Conservation (phyloP, 2,329 filamentous ascomycete genomes). For the Xylaria sp. region DNA sequence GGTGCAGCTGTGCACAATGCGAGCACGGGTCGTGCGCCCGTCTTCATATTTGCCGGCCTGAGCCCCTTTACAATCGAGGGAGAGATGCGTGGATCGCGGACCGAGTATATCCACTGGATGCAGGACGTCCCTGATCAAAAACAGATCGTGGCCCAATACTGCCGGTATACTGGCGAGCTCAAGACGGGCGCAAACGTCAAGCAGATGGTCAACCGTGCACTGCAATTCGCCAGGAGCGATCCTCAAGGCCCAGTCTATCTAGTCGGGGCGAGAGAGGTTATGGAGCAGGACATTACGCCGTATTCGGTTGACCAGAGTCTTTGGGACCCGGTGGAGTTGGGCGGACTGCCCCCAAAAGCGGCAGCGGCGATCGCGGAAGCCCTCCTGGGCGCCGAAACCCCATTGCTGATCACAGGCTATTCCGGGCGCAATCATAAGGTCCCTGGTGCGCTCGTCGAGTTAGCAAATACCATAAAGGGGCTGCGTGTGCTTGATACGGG, state of each 20-base stretch:
- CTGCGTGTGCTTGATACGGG: constrained; percentile 79
- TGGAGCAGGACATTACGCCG: constrained; percentile 84
- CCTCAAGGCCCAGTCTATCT: constrained; percentile 86
- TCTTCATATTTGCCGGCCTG: constrained; percentile 81
- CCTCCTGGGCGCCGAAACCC: constrained; percentile 71
- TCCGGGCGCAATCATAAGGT: constrained; percentile 74
- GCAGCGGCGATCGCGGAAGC: constrained; percentile 70
- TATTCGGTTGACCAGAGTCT: constrained; percentile 74
- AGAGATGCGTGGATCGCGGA: constrained; percentile 79
- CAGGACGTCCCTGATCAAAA: constrained; percentile 87
- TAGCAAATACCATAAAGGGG: constrained; percentile 75
- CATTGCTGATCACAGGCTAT: constrained; percentile 78
- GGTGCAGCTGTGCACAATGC: constrained; percentile 84
- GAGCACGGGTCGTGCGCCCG: constrained; percentile 76
- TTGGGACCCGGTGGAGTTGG: constrained; percentile 77
- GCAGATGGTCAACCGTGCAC: constrained; percentile 86
- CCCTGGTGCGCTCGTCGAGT: constrained; percentile 70
- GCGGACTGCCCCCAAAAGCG: constrained; percentile 65
- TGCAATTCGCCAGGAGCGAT: constrained; percentile 82
- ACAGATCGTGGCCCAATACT: constrained; percentile 85
- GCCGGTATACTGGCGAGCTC: constrained; percentile 83
- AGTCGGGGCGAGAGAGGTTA: constrained; percentile 80
- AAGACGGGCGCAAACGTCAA: constrained; percentile 88
- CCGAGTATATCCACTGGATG: constrained; percentile 89
- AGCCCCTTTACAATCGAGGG: constrained; percentile 82